These are phyloP conservation scores for Colletotrichum noveboracense DNA, from an alignment of 2,329 filamentous ascomycete species.

Conservation along the genomic window DNA sequence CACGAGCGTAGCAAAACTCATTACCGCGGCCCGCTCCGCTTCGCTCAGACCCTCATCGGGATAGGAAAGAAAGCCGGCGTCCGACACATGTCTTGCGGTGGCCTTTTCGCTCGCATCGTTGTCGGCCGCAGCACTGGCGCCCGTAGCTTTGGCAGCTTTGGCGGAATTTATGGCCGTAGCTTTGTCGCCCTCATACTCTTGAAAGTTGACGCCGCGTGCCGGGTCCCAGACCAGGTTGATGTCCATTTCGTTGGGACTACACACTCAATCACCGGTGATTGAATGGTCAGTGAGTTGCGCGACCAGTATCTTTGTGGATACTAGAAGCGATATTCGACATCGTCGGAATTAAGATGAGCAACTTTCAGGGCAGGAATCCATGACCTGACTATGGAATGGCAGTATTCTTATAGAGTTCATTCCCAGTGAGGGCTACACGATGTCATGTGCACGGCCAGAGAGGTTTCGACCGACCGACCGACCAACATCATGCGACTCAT, in stretches of 20 bases:
- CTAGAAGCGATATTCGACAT: neutral
- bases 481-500: too few relatives aligned
- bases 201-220: neutral
- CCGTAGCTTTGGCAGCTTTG: too few relatives aligned
- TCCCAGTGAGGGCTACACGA: too few relatives aligned
- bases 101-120: neutral
- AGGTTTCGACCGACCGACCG: too few relatives aligned
- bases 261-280: neutral
- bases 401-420: neutral
- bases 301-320: neutral
- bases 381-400: neutral
- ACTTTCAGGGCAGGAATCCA: neutral
- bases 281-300: neutral
- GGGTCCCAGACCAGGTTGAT: neutral
- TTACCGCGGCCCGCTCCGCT: neutral
- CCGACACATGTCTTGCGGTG: neutral
- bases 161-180: neutral
- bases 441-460: too few relatives aligned
- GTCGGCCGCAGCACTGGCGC: neutral
- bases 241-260: neutral
- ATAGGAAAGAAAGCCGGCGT: neutral
- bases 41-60: neutral
- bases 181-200: neutral
- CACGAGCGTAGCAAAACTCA: neutral
- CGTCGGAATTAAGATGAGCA: neutral